Conservation (phyloP, 2,329 filamentous ascomycete species). For the Alternaria viburni region DNA sequence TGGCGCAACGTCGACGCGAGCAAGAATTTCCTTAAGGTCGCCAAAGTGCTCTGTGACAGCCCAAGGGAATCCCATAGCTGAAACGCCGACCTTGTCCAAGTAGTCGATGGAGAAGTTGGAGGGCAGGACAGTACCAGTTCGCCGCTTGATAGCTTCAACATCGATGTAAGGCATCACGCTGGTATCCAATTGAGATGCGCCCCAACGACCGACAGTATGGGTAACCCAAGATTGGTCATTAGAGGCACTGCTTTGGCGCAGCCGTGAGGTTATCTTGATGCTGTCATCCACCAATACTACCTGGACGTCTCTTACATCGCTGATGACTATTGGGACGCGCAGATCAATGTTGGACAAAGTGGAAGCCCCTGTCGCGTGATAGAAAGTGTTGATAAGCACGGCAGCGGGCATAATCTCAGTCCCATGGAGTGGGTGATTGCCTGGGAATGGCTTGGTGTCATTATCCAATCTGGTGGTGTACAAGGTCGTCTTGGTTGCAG, state of each 20-base stretch:
- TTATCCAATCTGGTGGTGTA: neutral
- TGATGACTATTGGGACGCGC: neutral
- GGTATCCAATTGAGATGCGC: neutral
- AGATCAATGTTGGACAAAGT: neutral
- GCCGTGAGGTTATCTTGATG: neutral
- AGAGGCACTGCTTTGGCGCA: neutral
- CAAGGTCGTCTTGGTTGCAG: neutral
- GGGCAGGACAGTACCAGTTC: neutral
- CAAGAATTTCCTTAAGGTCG: constrained; percentile 49
- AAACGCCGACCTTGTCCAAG: constrained; percentile 46
- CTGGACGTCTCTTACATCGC: neutral
- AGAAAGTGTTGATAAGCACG: neutral
- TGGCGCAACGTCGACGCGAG: constrained; percentile 45
- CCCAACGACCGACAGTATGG: neutral
- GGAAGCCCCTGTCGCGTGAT: neutral
- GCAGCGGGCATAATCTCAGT: neutral
- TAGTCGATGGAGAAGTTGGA: constrained; percentile 29
- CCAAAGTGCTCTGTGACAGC: constrained; percentile 47
- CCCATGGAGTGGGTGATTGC: neutral
- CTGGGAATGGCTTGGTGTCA: neutral
- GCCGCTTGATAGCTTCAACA: neutral
- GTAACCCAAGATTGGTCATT: neutral
- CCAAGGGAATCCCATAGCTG: constrained; percentile 53
- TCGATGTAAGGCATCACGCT: neutral
- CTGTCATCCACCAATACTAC: neutral